Evolutionary conservation across 2,329 filamentous ascomycete genomes (phyloP).

Genomic region (Pestalotiopsis sp.): DNA sequence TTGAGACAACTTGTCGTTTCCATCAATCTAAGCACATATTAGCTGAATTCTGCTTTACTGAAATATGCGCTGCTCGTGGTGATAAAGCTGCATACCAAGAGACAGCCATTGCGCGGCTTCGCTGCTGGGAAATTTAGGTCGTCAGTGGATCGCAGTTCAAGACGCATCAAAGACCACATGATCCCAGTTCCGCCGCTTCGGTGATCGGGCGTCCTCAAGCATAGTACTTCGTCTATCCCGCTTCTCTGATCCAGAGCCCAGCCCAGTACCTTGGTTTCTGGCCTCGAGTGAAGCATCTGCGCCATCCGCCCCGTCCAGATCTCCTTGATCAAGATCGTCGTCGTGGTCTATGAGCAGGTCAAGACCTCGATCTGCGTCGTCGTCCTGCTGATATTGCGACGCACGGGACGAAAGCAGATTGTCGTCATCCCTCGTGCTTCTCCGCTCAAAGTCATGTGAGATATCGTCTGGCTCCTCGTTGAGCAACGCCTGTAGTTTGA

Average conservation of each 20-base stretch:
- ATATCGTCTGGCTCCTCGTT: constrained; percentile 39
- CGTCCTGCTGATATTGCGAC: background rate
- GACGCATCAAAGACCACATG: constrained; percentile 13
- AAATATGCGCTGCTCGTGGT: too few species aligned
- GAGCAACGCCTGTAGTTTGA: constrained; percentile 51
- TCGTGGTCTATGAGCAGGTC: constrained; percentile 31
- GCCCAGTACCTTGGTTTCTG: constrained; percentile 1
- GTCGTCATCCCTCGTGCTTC: constrained; percentile 12
- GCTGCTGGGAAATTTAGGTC: too few species aligned
- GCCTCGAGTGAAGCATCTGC: constrained; percentile 5
- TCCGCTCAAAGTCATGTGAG: constrained; percentile 9
- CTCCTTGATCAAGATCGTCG: constrained; percentile 23
- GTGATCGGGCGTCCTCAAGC: constrained; percentile 7
- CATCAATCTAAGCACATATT: background rate
- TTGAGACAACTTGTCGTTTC: background rate
- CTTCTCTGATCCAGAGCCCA: background rate
- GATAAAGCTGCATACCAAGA: too few species aligned
- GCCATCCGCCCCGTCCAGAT: constrained; percentile 15
- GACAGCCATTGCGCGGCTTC: too few species aligned
- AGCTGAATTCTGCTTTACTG: background rate
- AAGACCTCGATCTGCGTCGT: constrained; percentile 26
- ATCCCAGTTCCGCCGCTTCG: constrained; percentile 16
- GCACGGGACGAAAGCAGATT: constrained; percentile 12
- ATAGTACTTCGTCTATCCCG: constrained; percentile 5
- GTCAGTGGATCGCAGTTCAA: background rate